Percentiles rank a stretch among this genome's conserved stretches.
phyloP scores from a whole-genome alignment of 2,329 filamentous ascomycete genomes.

The Aspergillus transmontanensis region DNA sequence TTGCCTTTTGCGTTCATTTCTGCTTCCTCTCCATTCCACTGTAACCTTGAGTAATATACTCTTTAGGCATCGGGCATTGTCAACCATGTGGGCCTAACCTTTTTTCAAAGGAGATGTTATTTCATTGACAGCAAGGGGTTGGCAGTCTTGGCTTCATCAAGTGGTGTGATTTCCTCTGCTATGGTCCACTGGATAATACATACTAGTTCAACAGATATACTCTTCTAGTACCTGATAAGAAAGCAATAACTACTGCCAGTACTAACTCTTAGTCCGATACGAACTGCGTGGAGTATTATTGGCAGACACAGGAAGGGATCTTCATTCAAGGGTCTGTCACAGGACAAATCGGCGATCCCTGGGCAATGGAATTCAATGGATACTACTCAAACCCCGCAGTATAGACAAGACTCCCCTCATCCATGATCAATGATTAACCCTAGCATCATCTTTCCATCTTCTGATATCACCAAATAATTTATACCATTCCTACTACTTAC shows the following conservation, averaged over 20 bases:
- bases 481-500: neutral
- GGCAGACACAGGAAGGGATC: neutral
- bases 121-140: neutral
- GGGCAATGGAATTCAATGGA: neutral
- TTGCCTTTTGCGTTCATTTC: neutral
- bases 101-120: neutral
- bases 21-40: neutral
- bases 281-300: neutral
- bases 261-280: neutral
- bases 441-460: neutral
- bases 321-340: neutral
- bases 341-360: neutral
- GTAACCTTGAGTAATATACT: neutral
- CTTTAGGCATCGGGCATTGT: neutral
- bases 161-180: too few relatives aligned
- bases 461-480: neutral
- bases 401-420: neutral
- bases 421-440: neutral
- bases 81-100: neutral
- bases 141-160: neutral
- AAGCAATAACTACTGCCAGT: too few relatives aligned
- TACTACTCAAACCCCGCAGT: neutral
- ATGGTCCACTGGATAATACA: too few relatives aligned
- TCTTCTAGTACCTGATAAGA: too few relatives aligned
- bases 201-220: too few relatives aligned